Percentiles rank a stretch among this genome's conserved stretches.
Evolutionary conservation across 106 monocot genomes (phyloP).

Genomic region (Platanthera zijinensis): DNA sequence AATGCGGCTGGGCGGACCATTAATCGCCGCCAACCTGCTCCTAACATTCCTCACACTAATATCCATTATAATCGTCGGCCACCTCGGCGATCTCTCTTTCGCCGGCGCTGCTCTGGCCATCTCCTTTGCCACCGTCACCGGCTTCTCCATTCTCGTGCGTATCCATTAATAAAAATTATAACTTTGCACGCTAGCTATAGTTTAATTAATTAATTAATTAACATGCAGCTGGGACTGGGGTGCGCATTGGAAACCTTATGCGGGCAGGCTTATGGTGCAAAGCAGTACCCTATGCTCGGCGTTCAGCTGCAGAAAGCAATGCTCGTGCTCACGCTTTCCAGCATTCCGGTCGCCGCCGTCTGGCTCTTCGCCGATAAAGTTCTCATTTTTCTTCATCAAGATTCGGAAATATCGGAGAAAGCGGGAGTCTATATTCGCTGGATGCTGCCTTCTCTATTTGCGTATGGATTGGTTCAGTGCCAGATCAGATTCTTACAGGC

Average conservation of each 20-base stretch:
- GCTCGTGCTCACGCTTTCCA: conserved; percentile 23
- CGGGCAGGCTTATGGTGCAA: conserved; percentile 41
- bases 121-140: neutral
- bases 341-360: conserved; percentile 12
- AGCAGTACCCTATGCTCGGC: conserved; percentile 29
- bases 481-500: conserved; percentile 15
- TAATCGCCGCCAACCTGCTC: neutral
- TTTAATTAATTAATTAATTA: no score
- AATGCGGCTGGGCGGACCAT: neutral
- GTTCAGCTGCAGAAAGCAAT: conserved; percentile 37
- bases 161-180: no score
- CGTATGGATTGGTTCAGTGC: conserved; percentile 6
- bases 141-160: neutral
- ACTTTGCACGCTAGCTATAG: no score
- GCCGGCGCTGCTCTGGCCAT: neutral
- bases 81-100: neutral
- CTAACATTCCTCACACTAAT: neutral
- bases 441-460: conserved; percentile 15
- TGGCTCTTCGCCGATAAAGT: conserved; percentile 22
- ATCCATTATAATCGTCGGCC: neutral
- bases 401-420: conserved; percentile 10
- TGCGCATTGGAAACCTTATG: conserved; percentile 40
- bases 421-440: conserved; percentile 6
- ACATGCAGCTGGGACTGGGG: conserved; percentile 35
- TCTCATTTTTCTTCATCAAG: conserved; percentile 8